These are phyloP conservation scores for Nothopassalora personata DNA, from an alignment of 2,329 filamentous ascomycete genomes.

Conservation along the genomic window DNA sequence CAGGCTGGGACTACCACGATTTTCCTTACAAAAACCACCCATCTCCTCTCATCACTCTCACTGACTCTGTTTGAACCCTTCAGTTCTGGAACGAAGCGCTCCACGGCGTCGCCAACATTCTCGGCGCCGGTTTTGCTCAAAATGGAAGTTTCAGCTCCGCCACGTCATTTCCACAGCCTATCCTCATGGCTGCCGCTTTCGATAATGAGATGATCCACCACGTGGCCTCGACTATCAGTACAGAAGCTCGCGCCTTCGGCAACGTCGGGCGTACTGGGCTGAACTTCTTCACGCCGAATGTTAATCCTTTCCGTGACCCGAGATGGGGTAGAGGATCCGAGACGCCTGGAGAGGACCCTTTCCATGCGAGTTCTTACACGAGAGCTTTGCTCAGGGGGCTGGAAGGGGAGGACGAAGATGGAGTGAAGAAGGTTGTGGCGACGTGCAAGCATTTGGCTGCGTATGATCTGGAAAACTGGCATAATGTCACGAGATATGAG, in stretches of 20 bases:
- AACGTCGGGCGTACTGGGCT: slow-evolving; percentile 9
- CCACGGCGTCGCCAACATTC: slow-evolving; percentile 1
- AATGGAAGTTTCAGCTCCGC: slow-evolving; percentile 5
- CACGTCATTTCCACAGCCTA: slow-evolving; percentile 6
- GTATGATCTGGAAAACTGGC: slow-evolving; percentile 2
- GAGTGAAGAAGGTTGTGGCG: slow-evolving; percentile 1
- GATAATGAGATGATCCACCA: slow-evolving; percentile 56
- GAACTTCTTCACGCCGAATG: slow-evolving; percentile 10
- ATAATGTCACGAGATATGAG: background rate
- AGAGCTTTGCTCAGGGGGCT: background rate
- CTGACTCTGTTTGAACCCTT: too few species aligned
- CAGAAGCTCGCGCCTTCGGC: slow-evolving; percentile 59
- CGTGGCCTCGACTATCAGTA: slow-evolving; percentile 52
- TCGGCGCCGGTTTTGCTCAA: background rate
- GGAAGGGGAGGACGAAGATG: background rate
- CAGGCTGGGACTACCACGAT: background rate
- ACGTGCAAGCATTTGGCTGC: slow-evolving; percentile 5
- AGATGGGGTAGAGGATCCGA: background rate
- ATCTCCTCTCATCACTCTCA: too few species aligned
- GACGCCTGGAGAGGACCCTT: slow-evolving; percentile 1
- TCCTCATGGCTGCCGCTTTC: slow-evolving; percentile 31
- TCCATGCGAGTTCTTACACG: background rate
- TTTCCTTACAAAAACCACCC: background rate
- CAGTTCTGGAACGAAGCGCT: slow-evolving; percentile 1
- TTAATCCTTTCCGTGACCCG: slow-evolving; percentile 14